Percentiles rank a stretch among this genome's conserved stretches.
Conservation (phyloP, 495 filamentous ascomycete species). For the Cercophora newfieldiana region DNA sequence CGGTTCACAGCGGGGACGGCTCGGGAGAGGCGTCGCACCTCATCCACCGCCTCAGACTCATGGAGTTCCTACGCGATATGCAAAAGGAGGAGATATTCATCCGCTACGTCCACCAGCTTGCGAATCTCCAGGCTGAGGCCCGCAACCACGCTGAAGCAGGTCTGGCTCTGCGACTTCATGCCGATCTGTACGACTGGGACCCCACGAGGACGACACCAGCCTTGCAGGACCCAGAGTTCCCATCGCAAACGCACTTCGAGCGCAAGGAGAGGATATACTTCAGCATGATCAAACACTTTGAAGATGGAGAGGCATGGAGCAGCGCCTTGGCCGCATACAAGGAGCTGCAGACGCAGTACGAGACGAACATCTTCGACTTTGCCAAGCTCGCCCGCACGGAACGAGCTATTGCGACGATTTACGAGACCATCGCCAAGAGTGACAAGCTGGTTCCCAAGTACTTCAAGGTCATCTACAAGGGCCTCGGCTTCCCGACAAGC, state of each 20-base stretch:
- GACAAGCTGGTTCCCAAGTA: conserved; percentile 77
- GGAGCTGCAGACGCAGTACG: conserved; percentile 87
- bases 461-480: conserved; percentile 89
- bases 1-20: conserved; percentile 81
- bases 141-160: conserved; percentile 88
- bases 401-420: conserved; percentile 88
- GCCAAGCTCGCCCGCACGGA: conserved; percentile 85
- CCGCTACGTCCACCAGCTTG: conserved; percentile 92
- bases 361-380: conserved; percentile 86
- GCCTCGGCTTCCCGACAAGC: conserved; percentile 80
- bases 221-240: conserved; percentile 71
- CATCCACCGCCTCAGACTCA: conserved; percentile 83
- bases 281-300: conserved; percentile 89
- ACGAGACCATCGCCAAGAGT: conserved; percentile 82
- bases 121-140: conserved; percentile 70
- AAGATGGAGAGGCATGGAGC: conserved; percentile 90
- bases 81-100: conserved; percentile 96
- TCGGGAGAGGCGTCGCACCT: conserved; percentile 74
- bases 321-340: conserved; percentile 87
- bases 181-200: conserved; percentile 93
- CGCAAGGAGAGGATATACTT: conserved; percentile 92
- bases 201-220: conserved; percentile 64
- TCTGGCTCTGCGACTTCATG: conserved; percentile 84
- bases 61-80: conserved; percentile 98
- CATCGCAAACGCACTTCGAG: conserved; percentile 86